Evolutionary conservation across 2,329 filamentous ascomycete genomes (phyloP).

Genomic region (Hypoxylon sp.): DNA sequence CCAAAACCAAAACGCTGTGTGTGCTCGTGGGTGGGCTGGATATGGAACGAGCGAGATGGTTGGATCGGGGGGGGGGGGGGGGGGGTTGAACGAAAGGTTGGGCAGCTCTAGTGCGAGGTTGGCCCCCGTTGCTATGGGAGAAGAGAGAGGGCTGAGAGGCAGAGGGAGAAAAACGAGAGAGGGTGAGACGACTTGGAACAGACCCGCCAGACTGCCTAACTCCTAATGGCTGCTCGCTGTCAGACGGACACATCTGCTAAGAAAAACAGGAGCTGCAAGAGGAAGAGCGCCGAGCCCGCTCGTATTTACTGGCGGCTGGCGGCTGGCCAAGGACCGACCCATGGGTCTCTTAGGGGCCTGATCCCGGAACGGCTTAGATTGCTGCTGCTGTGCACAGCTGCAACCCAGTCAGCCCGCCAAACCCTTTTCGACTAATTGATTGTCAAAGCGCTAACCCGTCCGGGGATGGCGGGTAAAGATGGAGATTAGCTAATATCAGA

Average conservation of each 20-base stretch:
- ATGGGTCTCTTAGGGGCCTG: too few species aligned
- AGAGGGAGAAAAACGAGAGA: conserved; percentile 14
- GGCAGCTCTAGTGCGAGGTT: conserved; percentile 2
- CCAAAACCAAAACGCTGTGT: too few species aligned
- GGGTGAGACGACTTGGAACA: conserved; percentile 26
- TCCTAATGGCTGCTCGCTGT: too few species aligned
- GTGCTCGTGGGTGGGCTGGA: conserved; percentile 15
- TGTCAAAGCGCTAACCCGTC: background rate
- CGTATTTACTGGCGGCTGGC: conserved; percentile 26
- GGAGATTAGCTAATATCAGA: background rate
- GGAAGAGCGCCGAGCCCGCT: conserved; percentile 17
- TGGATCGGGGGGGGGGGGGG: too few species aligned
- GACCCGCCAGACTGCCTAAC: too few species aligned
- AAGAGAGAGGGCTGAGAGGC: too few species aligned
- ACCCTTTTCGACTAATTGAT: conserved; percentile 9
- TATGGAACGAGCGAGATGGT: conserved; percentile 20
- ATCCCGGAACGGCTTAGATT: too few species aligned
- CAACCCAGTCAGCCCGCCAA: too few species aligned
- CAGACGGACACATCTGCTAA: too few species aligned
- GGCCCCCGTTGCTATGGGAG: conserved; percentile 19
- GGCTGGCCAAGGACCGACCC: background rate
- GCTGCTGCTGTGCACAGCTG: too few species aligned
- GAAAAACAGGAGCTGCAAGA: background rate
- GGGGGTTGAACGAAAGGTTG: background rate
- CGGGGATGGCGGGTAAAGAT: background rate